Evolutionary conservation across 441 rosid species (phyloP).

Genomic region (Flueggea neowawraea): DNA sequence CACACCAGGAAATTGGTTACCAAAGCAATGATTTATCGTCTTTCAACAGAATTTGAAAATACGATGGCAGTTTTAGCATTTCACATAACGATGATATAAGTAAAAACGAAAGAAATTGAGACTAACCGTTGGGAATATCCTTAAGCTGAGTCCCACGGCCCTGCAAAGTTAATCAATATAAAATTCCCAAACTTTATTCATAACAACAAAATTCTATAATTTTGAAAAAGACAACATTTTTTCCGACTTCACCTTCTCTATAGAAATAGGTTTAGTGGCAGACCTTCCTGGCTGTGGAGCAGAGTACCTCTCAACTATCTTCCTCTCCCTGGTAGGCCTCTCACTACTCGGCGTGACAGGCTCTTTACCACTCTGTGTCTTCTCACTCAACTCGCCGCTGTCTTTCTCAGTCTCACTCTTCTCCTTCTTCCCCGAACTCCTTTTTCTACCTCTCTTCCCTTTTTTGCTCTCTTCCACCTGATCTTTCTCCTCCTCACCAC

Average conservation of each 20-base stretch:
- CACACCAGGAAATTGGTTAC: no score
- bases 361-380: conserved; percentile 9
- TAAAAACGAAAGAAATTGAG: neutral
- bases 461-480: conserved; percentile 8
- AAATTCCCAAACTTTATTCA: neutral
- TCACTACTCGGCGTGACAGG: conserved; percentile 62
- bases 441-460: conserved; percentile 3
- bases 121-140: conserved; percentile 94
- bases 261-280: conserved; percentile 55
- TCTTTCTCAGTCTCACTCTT: conserved; percentile 8
- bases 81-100: no score
- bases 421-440: conserved; percentile 1
- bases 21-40: no score
- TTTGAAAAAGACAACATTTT: neutral
- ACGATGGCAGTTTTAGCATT: no score
- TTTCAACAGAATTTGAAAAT: no score
- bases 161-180: conserved; percentile 26
- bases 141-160: conserved; percentile 86
- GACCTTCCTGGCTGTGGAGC: conserved; percentile 51
- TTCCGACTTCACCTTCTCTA: conserved; percentile 50
- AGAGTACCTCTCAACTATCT: conserved; percentile 85
- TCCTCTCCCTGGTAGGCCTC: conserved; percentile 91
- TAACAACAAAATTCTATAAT: neutral
- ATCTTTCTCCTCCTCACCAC: conserved; percentile 15
- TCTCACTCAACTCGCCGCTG: conserved; percentile 17